A percentile compares a stretch with the other conserved stretches of the same genome.
phyloP scores from a whole-genome alignment of 257 asterid genomes.

The Oldenlandia corymbosa region DNA sequence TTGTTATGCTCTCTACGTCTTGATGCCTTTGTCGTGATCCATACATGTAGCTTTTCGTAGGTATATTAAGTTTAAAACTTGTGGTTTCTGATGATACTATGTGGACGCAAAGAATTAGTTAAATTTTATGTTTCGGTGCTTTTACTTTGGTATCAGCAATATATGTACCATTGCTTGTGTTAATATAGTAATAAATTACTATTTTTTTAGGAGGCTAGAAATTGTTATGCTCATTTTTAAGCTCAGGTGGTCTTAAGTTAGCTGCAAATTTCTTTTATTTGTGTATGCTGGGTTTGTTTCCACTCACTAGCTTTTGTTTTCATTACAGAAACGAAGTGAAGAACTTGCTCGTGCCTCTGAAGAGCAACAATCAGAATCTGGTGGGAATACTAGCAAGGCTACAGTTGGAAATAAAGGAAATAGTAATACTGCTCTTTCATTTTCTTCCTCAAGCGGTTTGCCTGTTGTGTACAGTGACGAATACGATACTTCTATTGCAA shows the following conservation, averaged over 20 bases:
- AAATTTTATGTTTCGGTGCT: background rate
- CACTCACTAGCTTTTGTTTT: background rate
- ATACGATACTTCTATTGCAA: slow-evolving; percentile 54
- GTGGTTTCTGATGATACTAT: background rate
- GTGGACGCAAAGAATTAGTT: background rate
- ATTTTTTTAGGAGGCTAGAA: no score
- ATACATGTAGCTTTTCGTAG: background rate
- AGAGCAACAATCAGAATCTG: slow-evolving; percentile 49
- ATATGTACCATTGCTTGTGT: background rate
- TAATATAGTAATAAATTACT: no score
- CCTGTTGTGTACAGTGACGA: slow-evolving; percentile 39
- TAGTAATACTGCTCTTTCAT: slow-evolving; percentile 26
- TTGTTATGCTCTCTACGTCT: background rate
- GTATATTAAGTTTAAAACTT: background rate
- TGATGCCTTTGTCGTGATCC: background rate
- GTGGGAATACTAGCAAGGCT: slow-evolving; percentile 34
- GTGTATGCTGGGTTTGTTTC: background rate
- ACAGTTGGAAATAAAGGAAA: slow-evolving; percentile 37
- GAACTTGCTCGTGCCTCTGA: slow-evolving; percentile 48
- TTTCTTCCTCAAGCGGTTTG: slow-evolving; percentile 35
- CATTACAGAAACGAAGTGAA: slow-evolving; percentile 55
- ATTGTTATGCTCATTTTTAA: background rate
- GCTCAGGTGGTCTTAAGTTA: background rate
- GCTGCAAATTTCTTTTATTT: background rate
- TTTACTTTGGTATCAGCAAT: background rate